These are phyloP conservation scores for Colletotrichum eleusines DNA, from an alignment of 2,329 filamentous ascomycete genomes.

Conservation along the genomic window DNA sequence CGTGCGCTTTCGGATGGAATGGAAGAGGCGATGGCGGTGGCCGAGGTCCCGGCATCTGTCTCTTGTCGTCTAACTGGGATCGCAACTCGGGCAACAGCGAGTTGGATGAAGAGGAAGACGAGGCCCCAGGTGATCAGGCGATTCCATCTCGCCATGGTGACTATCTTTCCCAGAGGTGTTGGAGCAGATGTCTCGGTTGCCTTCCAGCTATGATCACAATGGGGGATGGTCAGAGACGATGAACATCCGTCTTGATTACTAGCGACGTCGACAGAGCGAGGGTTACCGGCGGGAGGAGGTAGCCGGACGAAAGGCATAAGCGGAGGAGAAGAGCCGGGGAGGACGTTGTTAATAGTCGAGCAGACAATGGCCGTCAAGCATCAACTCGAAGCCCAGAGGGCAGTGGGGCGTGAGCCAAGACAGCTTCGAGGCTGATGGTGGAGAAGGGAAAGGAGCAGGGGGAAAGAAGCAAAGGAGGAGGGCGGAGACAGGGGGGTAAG, in stretches of 20 bases:
- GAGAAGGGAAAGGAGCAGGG: conserved; percentile 20
- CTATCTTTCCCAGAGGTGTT: neutral
- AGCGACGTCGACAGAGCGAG: conserved; percentile 19
- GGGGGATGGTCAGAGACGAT: conserved; percentile 8
- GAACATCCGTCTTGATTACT: conserved; percentile 21
- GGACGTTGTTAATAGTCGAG: conserved; percentile 25
- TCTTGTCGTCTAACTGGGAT: conserved; percentile 52
- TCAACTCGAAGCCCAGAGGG: conserved; percentile 28
- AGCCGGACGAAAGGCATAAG: conserved; percentile 6
- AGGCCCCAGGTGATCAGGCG: conserved; percentile 55
- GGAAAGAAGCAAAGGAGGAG: conserved; percentile 13
- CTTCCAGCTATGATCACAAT: neutral
- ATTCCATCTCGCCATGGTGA: conserved; percentile 45
- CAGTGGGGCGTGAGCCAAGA: conserved; percentile 35
- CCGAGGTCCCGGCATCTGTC: conserved; percentile 46
- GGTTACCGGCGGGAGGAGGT: conserved; percentile 22
- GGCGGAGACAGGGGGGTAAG: conserved; percentile 27
- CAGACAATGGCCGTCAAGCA: conserved; percentile 17
- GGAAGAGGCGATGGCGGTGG: conserved; percentile 42
- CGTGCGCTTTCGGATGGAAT: conserved; percentile 21
- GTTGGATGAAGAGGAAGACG: conserved; percentile 54
- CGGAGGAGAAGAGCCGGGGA: conserved; percentile 11
- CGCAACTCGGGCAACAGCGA: conserved; percentile 51
- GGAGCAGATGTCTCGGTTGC: neutral
- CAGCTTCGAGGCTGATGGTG: conserved; percentile 33